These are phyloP conservation scores for Colletotrichum sp. DNA, from an alignment of 2,329 filamentous ascomycete species.

Conservation along the genomic window DNA sequence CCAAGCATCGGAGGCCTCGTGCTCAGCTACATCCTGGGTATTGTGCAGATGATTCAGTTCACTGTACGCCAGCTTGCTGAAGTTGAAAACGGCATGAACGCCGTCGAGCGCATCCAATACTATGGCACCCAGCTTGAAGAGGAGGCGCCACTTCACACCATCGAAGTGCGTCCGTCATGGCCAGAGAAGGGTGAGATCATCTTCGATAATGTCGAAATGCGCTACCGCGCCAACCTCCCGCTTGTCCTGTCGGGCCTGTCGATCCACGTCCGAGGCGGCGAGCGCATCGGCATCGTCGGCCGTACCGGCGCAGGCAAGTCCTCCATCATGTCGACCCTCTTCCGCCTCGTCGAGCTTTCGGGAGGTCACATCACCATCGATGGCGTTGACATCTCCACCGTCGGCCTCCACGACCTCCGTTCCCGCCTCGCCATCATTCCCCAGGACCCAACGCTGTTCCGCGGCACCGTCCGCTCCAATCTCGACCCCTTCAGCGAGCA, in stretches of 20 bases:
- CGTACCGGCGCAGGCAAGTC: slow-evolving; percentile 85
- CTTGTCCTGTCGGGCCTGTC: slow-evolving; percentile 73
- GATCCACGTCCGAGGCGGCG: slow-evolving; percentile 76
- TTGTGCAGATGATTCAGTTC: slow-evolving; percentile 96
- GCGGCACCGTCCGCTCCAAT: slow-evolving; percentile 79
- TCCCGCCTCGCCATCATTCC: slow-evolving; percentile 83
- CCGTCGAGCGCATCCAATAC: slow-evolving; percentile 88
- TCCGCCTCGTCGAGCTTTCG: slow-evolving; percentile 74
- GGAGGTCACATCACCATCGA: slow-evolving; percentile 69
- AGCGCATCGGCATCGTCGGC: slow-evolving; percentile 82
- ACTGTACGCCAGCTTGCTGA: slow-evolving; percentile 92
- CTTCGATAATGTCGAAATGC: slow-evolving; percentile 79
- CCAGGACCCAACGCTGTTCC: slow-evolving; percentile 84
- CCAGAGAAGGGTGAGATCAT: slow-evolving; percentile 84
- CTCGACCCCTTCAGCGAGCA: slow-evolving; percentile 83
- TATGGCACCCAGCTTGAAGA: slow-evolving; percentile 88
- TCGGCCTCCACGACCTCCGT: slow-evolving; percentile 77
- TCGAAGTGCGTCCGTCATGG: slow-evolving; percentile 78
- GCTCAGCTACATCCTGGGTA: slow-evolving; percentile 89
- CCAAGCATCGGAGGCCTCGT: slow-evolving; percentile 89
- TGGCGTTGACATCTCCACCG: slow-evolving; percentile 71
- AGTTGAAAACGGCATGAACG: slow-evolving; percentile 98
- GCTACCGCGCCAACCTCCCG: slow-evolving; percentile 74
- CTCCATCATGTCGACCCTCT: slow-evolving; percentile 82
- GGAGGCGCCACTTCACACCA: slow-evolving; percentile 82